These are phyloP conservation scores for Claviceps maximensis DNA, from an alignment of 2,329 filamentous ascomycete species.

Conservation along the genomic window DNA sequence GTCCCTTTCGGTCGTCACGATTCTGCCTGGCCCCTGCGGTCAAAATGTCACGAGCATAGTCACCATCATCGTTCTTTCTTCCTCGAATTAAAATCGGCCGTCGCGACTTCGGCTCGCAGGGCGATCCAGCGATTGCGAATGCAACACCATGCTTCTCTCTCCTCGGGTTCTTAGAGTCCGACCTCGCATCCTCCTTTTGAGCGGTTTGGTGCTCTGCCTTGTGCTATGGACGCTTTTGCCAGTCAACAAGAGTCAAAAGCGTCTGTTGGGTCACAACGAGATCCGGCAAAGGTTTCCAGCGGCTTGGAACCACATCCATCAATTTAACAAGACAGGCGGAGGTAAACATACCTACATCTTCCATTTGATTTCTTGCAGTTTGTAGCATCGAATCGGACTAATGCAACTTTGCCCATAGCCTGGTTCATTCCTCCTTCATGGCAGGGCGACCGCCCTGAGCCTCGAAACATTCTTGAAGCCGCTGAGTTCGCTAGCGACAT, in stretches of 20 bases:
- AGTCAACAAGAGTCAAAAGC: not conserved
- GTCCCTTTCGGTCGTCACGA: not conserved
- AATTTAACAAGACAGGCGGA: conserved; percentile 9
- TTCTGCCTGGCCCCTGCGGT: not conserved
- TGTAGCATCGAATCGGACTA: not conserved
- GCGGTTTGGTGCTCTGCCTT: conserved; percentile 4
- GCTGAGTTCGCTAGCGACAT: conserved; percentile 9
- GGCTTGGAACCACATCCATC: conserved; percentile 11
- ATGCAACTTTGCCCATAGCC: conserved; percentile 5
- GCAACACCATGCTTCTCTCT: conserved; percentile 4
- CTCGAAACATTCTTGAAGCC: conserved; percentile 11
- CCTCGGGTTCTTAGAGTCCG: conserved; percentile 4
- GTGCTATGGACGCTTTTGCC: conserved; percentile 4
- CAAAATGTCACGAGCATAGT: conserved; percentile 1
- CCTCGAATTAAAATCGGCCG: not conserved
- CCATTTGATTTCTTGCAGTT: not conserved
- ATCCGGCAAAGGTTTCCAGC: conserved; percentile 7
- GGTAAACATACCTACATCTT: conserved; percentile 3
- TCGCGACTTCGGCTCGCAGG: not conserved
- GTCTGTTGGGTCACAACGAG: not conserved
- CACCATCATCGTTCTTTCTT: not conserved
- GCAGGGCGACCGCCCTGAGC: conserved; percentile 7
- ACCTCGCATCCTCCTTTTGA: not conserved
- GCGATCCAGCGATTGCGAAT: not conserved
- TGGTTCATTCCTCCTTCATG: conserved; percentile 13